Percentiles rank a stretch among this genome's conserved stretches.
Conservation (phyloP, 805 yeast genomes). For the Yarrowia hollandica region DNA sequence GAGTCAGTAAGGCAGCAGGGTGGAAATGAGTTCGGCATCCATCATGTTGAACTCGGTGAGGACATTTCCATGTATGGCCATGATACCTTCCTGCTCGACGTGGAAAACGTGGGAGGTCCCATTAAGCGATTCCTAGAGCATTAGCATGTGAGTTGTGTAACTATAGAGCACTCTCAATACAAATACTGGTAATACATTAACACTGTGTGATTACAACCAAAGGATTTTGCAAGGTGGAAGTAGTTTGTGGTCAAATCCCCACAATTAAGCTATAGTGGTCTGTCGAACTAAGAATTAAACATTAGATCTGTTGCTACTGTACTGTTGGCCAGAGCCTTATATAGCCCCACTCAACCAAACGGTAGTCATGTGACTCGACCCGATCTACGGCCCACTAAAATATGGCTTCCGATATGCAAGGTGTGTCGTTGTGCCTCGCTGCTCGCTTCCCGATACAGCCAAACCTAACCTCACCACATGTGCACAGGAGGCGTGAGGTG, state of each 20-base stretch:
- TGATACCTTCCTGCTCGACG: constrained; percentile 81
- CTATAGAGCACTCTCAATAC: constrained; percentile 15
- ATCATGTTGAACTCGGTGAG: constrained; percentile 72
- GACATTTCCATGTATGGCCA: constrained; percentile 85
- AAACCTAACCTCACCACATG: constrained; percentile 5
- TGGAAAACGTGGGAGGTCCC: constrained; percentile 78
- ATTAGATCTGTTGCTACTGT: too few species aligned
- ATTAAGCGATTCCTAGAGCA: constrained; percentile 59
- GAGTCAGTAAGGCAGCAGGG: constrained; percentile 41
- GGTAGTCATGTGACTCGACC: neutral
- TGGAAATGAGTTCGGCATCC: constrained; percentile 46
- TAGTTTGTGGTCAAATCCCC: too few species aligned
- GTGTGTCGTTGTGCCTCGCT: neutral
- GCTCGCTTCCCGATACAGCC: constrained; percentile 17
- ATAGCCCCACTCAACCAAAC: constrained; percentile 1
- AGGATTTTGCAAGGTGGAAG: too few species aligned
- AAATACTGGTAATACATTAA: too few species aligned
- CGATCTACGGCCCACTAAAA: neutral
- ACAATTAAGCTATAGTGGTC: too few species aligned
- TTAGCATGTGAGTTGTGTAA: neutral
- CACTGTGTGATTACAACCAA: too few species aligned
- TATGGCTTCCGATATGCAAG: constrained; percentile 3
- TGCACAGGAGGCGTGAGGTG: neutral
- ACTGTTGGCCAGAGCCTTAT: neutral
- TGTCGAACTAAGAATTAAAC: too few species aligned